phyloP scores from a whole-genome alignment of 345 rosid species.

The Theobroma cacao region DNA sequence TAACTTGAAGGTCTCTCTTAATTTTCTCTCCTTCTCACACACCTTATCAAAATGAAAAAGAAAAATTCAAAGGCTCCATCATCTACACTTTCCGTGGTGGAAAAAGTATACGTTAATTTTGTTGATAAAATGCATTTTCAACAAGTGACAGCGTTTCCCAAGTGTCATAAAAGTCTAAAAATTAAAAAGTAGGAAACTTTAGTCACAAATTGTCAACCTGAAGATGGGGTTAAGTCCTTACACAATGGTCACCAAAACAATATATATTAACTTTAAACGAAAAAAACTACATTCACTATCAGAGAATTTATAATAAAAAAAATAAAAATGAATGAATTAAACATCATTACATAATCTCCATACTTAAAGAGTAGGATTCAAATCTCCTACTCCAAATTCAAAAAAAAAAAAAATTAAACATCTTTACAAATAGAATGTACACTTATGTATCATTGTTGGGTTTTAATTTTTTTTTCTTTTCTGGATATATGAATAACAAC shows the following conservation, averaged over 20 bases:
- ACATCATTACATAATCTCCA: no score
- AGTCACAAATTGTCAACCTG: not conserved
- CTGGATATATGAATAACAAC: no score
- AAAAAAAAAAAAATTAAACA: no score
- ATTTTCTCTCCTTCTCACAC: not conserved
- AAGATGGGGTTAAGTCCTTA: not conserved
- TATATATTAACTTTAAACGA: not conserved
- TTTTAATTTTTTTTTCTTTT: no score
- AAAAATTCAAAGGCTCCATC: not conserved
- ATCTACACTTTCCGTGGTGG: not conserved
- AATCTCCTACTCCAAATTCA: no score
- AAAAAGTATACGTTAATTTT: not conserved
- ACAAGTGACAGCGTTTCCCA: not conserved
- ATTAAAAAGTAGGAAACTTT: not conserved
- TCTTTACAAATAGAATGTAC: not conserved
- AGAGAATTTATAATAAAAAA: no score
- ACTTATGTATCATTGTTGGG: no score
- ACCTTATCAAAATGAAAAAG: not conserved
- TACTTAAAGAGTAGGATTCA: no score
- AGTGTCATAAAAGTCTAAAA: not conserved
- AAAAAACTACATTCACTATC: not conserved
- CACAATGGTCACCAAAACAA: not conserved
- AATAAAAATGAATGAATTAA: no score
- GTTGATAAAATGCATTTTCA: not conserved
- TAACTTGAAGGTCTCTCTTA: constrained; percentile 53